Evolutionary conservation across 768 basidiomycete species (phyloP).

Genomic region (Xanthoconium stramineum): DNA sequence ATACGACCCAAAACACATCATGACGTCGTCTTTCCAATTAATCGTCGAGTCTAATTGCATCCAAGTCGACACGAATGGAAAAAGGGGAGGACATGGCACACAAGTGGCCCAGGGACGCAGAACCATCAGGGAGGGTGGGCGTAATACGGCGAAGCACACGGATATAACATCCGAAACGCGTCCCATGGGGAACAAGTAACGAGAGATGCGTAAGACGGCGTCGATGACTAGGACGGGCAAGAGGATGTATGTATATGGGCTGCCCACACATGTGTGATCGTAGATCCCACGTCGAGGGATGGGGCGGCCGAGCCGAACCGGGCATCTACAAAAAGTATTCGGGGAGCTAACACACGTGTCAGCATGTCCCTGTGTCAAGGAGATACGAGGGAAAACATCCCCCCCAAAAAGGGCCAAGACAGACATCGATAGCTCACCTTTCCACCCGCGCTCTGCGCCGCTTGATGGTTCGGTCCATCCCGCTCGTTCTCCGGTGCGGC

Average conservation of each 20-base stretch:
- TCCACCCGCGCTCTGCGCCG: slow-evolving; percentile 63
- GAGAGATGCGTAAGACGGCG: neutral
- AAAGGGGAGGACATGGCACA: neutral
- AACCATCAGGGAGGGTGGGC: neutral
- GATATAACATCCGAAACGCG: slow-evolving; percentile 5
- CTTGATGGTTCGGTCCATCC: slow-evolving; percentile 82
- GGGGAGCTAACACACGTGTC: slow-evolving; percentile 51
- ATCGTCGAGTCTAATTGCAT: slow-evolving; percentile 4
- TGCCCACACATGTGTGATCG: slow-evolving; percentile 1
- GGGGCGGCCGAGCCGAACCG: neutral
- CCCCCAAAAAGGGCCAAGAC: neutral
- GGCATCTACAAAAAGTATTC: slow-evolving; percentile 68
- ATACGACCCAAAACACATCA: slow-evolving; percentile 5
- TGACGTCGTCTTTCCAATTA: neutral
- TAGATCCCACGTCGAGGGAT: slow-evolving; percentile 4
- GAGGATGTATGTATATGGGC: neutral
- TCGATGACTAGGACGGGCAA: slow-evolving; percentile 1
- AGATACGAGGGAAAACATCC: neutral
- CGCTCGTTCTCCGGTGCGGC: slow-evolving; percentile 98
- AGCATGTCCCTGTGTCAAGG: neutral
- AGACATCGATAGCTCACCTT: slow-evolving; percentile 48
- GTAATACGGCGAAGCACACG: neutral
- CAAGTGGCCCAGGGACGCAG: neutral
- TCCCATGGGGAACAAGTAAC: neutral
- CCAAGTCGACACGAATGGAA: neutral